A percentile compares a stretch with the other conserved stretches of the same genome.
These are phyloP conservation scores for Tillandsia fasciculata DNA, from an alignment of 176 grass and related monocot genomes.

Conservation along the genomic window DNA sequence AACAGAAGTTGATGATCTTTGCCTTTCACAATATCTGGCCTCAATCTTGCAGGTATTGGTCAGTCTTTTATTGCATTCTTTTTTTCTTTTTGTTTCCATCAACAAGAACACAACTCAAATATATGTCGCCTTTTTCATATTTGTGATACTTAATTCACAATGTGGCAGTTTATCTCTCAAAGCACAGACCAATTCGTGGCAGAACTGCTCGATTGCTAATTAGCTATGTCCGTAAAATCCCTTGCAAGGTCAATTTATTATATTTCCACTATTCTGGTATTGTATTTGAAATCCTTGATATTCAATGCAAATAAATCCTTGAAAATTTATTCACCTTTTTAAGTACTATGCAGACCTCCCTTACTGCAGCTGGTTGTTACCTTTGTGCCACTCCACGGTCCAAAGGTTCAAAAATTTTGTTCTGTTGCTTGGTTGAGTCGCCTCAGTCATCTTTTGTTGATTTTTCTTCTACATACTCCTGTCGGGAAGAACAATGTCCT, in stretches of 20 bases:
- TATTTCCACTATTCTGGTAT: conserved; percentile 8
- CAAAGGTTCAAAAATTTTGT: conserved; percentile 72
- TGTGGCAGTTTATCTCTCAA: conserved; percentile 72
- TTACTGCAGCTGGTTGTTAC: conserved; percentile 76
- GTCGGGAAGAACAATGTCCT: conserved; percentile 32
- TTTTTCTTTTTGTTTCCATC: not conserved
- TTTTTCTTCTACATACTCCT: conserved; percentile 41
- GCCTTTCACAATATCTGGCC: conserved; percentile 60
- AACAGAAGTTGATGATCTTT: conserved; percentile 61
- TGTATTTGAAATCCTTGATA: conserved; percentile 2
- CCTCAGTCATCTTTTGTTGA: conserved; percentile 36
- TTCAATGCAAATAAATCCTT: not conserved
- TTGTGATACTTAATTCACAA: conserved; percentile 2
- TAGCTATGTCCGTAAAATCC: conserved; percentile 53
- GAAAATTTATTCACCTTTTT: not conserved
- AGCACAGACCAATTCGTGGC: conserved; percentile 77
- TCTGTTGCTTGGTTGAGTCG: conserved; percentile 64
- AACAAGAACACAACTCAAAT: not conserved
- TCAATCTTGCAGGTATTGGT: conserved; percentile 58
- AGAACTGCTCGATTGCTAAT: conserved; percentile 51
- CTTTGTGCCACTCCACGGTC: conserved; percentile 69
- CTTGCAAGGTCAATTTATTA: conserved; percentile 58
- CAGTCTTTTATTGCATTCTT: not conserved
- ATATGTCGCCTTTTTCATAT: conserved; percentile 3
- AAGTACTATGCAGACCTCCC: conserved; percentile 44